Percentiles rank a stretch among this genome's conserved stretches.
These are phyloP conservation scores for Pisolithus thermaeus DNA, from an alignment of 1,284 basidiomycete species.

Conservation along the genomic window DNA sequence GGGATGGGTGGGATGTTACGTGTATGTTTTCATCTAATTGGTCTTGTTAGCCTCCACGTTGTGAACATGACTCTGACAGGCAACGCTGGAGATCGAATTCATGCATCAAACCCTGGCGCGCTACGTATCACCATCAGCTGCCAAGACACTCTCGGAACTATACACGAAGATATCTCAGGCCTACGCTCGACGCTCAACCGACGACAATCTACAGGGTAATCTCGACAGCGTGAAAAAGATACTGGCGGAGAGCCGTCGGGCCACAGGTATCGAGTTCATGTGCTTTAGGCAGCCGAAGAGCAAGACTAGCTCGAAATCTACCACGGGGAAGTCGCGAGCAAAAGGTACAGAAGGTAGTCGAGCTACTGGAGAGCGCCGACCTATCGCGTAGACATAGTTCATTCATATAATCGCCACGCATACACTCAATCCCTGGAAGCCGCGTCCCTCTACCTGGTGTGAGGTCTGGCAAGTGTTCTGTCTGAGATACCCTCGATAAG, in stretches of 20 bases:
- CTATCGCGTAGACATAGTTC: constrained; percentile 1
- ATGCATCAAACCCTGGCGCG: constrained; percentile 92
- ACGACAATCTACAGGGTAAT: constrained; percentile 81
- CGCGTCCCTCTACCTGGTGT: too few relatives aligned
- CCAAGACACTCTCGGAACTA: constrained; percentile 79
- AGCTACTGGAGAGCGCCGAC: constrained; percentile 19
- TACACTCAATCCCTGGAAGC: neutral
- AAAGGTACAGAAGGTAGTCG: constrained; percentile 17
- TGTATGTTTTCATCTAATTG: constrained; percentile 41
- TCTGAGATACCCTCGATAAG: too few relatives aligned
- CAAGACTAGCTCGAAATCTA: constrained; percentile 17
- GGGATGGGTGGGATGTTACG: constrained; percentile 99
- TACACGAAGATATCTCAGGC: constrained; percentile 94
- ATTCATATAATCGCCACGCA: neutral
- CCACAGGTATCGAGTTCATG: constrained; percentile 92
- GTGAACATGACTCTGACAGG: constrained; percentile 43
- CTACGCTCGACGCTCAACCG: constrained; percentile 74
- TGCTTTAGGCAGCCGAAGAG: constrained; percentile 75
- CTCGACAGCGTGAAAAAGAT: constrained; percentile 90
- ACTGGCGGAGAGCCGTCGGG: constrained; percentile 78
- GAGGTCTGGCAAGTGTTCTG: too few relatives aligned
- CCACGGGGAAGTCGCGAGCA: constrained; percentile 13
- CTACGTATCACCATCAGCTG: constrained; percentile 79
- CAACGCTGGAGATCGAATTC: constrained; percentile 98
- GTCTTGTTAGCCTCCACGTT: neutral